Evolutionary conservation across 768 basidiomycete species (phyloP).

Genomic region (Podaxis sp.): DNA sequence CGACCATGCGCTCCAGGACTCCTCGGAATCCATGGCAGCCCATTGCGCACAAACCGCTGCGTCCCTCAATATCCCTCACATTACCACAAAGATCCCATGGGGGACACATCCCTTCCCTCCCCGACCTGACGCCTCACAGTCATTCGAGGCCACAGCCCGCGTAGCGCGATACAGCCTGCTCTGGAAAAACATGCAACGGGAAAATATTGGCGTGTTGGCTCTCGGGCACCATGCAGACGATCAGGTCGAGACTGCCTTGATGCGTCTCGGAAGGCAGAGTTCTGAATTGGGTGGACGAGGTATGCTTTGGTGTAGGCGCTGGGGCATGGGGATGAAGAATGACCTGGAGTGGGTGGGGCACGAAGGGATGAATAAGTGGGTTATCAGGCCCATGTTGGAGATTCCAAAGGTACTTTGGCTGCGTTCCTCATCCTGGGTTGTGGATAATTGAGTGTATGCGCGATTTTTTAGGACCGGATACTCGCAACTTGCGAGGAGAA

Average conservation of each 20-base stretch:
- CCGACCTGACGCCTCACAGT: constrained; percentile 30
- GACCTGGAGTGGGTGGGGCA: constrained; percentile 39
- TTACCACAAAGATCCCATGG: constrained; percentile 54
- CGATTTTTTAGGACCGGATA: constrained; percentile 60
- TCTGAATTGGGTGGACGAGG: constrained; percentile 55
- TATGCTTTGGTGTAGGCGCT: constrained; percentile 64
- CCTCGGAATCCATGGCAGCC: constrained; percentile 52
- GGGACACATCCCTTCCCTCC: constrained; percentile 44
- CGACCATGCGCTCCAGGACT: constrained; percentile 63
- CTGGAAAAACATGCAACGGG: constrained; percentile 31
- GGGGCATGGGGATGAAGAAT: constrained; percentile 66
- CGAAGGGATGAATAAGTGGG: constrained; percentile 62
- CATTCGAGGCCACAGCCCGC: constrained; percentile 57
- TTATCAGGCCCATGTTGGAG: constrained; percentile 65
- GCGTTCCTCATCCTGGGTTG: not conserved
- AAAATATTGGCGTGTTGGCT: constrained; percentile 41
- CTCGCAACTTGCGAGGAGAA: constrained; percentile 71
- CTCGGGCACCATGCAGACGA: constrained; percentile 81
- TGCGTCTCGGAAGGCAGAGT: constrained; percentile 61
- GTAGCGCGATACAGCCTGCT: constrained; percentile 46
- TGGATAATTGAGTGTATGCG: not conserved
- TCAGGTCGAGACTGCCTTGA: constrained; percentile 76
- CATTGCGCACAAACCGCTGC: constrained; percentile 39
- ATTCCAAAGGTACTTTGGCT: constrained; percentile 56
- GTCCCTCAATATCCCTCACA: constrained; percentile 41